Conservation (phyloP, 1,284 basidiomycete genomes). For the Leccinum huronense region DNA sequence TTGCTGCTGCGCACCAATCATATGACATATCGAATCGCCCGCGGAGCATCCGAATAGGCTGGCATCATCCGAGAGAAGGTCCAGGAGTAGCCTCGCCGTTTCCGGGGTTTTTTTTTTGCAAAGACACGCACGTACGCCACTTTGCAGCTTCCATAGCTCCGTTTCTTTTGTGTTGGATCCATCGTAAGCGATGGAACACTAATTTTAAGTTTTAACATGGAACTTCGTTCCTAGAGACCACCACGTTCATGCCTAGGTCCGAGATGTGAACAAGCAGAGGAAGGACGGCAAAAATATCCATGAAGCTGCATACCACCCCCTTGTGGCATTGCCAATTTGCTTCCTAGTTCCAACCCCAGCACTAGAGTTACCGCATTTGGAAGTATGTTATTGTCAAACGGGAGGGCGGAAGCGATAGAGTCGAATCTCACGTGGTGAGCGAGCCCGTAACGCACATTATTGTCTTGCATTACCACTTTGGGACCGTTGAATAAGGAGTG, state of each 20-base stretch:
- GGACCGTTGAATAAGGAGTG: neutral
- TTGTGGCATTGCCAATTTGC: neutral
- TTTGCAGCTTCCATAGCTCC: neutral
- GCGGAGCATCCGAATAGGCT: neutral
- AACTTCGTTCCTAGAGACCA: conserved; percentile 5
- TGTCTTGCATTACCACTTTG: conserved; percentile 17
- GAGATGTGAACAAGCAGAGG: neutral
- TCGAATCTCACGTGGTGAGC: conserved; percentile 13
- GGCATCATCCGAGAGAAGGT: neutral
- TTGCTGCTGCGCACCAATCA: neutral
- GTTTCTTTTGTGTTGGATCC: conserved; percentile 19
- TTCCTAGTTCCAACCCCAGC: neutral
- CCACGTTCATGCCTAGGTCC: neutral
- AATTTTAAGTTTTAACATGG: neutral
- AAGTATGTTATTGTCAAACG: conserved; percentile 20
- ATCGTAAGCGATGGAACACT: neutral
- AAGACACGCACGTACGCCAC: neutral
- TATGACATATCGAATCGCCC: neutral
- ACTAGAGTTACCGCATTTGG: conserved; percentile 28
- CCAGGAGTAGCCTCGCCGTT: neutral
- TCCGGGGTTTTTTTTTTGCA: neutral
- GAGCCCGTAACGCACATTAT: conserved; percentile 12
- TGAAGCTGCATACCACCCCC: neutral
- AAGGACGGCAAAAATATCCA: neutral
- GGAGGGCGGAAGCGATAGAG: neutral